Conservation (phyloP, 106 monocot species). For the Dioscorea dumetorum region DNA sequence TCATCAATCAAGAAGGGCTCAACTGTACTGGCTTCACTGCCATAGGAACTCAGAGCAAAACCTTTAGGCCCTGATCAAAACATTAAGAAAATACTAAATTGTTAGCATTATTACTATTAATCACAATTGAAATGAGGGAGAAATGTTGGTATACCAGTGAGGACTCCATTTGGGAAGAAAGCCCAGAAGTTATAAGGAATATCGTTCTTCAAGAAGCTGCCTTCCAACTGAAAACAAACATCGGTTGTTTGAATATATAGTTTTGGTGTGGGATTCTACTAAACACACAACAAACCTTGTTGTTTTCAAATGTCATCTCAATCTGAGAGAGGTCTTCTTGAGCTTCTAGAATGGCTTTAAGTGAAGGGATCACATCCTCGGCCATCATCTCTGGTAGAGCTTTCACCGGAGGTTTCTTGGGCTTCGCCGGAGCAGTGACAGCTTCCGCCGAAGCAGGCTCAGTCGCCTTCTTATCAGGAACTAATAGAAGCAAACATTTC, state of each 20-base stretch:
- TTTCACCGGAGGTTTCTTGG: slow-evolving; percentile 44
- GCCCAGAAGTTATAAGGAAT: slow-evolving; percentile 75
- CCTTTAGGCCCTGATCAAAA: slow-evolving; percentile 63
- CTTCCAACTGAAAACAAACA: slow-evolving; percentile 52
- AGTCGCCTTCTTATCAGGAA: slow-evolving; percentile 26
- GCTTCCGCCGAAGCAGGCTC: slow-evolving; percentile 7
- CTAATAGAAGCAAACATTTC: slow-evolving; percentile 5
- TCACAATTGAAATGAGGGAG: too few species aligned
- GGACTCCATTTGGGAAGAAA: slow-evolving; percentile 67
- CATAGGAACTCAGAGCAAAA: slow-evolving; percentile 60
- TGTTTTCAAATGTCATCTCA: slow-evolving; percentile 48
- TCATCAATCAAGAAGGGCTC: slow-evolving; percentile 91
- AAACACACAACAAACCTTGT: slow-evolving; percentile 21
- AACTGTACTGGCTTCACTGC: slow-evolving; percentile 55
- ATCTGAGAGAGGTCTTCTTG: slow-evolving; percentile 48
- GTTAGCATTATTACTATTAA: not conserved
- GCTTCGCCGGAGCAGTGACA: slow-evolving; percentile 19
- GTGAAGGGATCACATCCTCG: slow-evolving; percentile 58
- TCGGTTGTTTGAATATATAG: not conserved
- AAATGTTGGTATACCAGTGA: slow-evolving; percentile 35
- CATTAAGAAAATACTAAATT: not conserved
- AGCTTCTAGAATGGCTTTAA: slow-evolving; percentile 38
- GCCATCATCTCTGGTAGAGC: slow-evolving; percentile 45
- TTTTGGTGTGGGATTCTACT: not conserved
- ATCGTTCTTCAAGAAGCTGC: slow-evolving; percentile 63